Evolutionary conservation across 352 stramenopile genomes (phyloP).

Genomic region (Phytophthora idaei): DNA sequence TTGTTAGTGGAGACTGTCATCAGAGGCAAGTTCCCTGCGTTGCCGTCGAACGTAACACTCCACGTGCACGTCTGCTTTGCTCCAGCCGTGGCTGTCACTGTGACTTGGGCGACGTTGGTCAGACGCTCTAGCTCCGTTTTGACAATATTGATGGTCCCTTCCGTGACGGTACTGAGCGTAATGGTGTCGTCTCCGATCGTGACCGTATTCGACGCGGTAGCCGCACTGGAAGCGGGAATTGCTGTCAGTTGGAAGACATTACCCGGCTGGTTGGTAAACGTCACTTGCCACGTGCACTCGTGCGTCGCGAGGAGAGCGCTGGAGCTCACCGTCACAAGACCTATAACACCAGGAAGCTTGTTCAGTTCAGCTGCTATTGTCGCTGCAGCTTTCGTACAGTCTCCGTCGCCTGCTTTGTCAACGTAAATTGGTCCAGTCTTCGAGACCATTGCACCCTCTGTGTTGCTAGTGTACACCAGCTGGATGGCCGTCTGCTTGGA

Average conservation of each 20-base stretch:
- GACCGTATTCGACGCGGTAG: slow-evolving; percentile 41
- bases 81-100: slow-evolving; percentile 68
- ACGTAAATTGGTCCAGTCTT: slow-evolving; percentile 84
- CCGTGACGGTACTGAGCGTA: slow-evolving; percentile 64
- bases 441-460: slow-evolving; percentile 45
- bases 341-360: slow-evolving; percentile 44
- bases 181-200: slow-evolving; percentile 87
- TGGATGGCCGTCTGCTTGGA: slow-evolving; percentile 87
- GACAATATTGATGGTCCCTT: slow-evolving; percentile 93
- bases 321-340: slow-evolving; percentile 53
- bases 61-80: slow-evolving; percentile 85
- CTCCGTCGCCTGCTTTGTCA: slow-evolving; percentile 69
- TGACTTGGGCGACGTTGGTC: slow-evolving; percentile 89
- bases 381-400: slow-evolving; percentile 78
- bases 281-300: slow-evolving; percentile 89
- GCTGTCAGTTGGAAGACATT: slow-evolving; percentile 85
- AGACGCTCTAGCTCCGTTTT: slow-evolving; percentile 94
- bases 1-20: slow-evolving; percentile 59
- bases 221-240: slow-evolving; percentile 47
- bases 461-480: slow-evolving; percentile 87
- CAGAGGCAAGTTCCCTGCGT: slow-evolving; percentile 83
- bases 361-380: slow-evolving; percentile 62
- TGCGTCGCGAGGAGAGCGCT: slow-evolving; percentile 58
- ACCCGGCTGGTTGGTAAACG: slow-evolving; percentile 88
- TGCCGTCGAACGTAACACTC: slow-evolving; percentile 94